Base-by-base conservation (phyloP, 1,284 basidiomycete species). In the Leccinum colubrinum region DNA sequence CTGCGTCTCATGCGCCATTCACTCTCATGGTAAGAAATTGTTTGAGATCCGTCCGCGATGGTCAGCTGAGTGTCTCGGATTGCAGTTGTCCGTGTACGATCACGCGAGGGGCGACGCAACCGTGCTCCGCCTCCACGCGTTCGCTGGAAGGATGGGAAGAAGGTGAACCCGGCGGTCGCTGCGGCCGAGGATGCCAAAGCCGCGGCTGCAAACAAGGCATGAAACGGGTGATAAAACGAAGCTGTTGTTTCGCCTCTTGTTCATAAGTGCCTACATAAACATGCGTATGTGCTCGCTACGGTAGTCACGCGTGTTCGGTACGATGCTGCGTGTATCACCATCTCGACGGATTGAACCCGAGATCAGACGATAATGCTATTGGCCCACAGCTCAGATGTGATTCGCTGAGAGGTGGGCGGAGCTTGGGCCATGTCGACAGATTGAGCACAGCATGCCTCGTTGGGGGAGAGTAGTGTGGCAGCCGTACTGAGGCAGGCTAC, bases 1-100 rank as follows among this genome's bases (percentile, higher is more conserved):
- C 87, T 99, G 97, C 79, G 92, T 99, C 66, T 98, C 96, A 63
- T 99, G 97, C 78, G 97, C 97, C 54, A 98, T 99, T 79, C 97
- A 99, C 86, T 96, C 96, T 72, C 97, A 99, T 81, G 91, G 93
- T 93, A 67, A 67, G 88, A 79, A 50, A 2, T 2, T 3, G 0
- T 20, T 30, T 11, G 25, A 20, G 57, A 52, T 64, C 62, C 50
- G 37, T 53, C 25, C 9, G 39, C 1, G 20, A 25, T 2, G 30
- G 17, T 35, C 15, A 1, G 54, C 35, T 43, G 41, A 62, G 27
- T 43, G 25, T n/a, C 15, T 37, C 63, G 1, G 43, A 14, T 14
- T 43, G 4, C 63, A 94, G 94, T 98, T 68, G 95, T 98, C 68
- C 95, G 95, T 78, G 95, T 97, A 55, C 94, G 95, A 67, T 97